phyloP scores from a whole-genome alignment of 768 basidiomycete species.

The Leccinum sublutescens region DNA sequence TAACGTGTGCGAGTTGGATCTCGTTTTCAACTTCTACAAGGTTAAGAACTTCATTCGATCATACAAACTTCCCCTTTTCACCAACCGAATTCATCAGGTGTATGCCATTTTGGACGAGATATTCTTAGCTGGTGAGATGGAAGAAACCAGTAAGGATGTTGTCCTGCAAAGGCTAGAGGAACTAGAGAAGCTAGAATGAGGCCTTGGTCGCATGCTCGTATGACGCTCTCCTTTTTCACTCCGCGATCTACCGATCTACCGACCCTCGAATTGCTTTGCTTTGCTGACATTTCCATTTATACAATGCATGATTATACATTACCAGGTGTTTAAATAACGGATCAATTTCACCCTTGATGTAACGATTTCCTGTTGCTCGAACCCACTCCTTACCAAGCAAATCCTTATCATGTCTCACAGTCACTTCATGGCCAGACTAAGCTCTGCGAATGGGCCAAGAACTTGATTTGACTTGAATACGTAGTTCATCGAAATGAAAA shows the following conservation, averaged over 20 bases:
- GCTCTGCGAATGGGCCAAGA: background rate
- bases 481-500: background rate
- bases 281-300: conserved; percentile 12
- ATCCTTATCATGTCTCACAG: background rate
- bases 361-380: background rate
- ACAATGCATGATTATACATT: background rate
- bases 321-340: background rate
- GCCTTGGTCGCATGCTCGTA: conserved; percentile 6
- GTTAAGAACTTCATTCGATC: conserved; percentile 34
- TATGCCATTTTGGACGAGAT: conserved; percentile 98
- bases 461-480: background rate
- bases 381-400: background rate
- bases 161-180: conserved; percentile 88
- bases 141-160: conserved; percentile 97
- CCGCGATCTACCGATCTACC: conserved; percentile 6
- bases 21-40: conserved; percentile 99
- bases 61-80: conserved; percentile 6
- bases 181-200: conserved; percentile 87
- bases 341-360: background rate
- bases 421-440: background rate
- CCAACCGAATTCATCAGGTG: conserved; percentile 49
- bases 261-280: conserved; percentile 7
- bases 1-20: conserved; percentile 96
- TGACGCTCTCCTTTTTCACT: conserved; percentile 5
- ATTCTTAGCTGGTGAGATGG: conserved; percentile 96